Percentiles rank a stretch among this genome's conserved stretches.
phyloP scores from a whole-genome alignment of 108 stramenopile species.

The Nannochloropsis salina region DNA sequence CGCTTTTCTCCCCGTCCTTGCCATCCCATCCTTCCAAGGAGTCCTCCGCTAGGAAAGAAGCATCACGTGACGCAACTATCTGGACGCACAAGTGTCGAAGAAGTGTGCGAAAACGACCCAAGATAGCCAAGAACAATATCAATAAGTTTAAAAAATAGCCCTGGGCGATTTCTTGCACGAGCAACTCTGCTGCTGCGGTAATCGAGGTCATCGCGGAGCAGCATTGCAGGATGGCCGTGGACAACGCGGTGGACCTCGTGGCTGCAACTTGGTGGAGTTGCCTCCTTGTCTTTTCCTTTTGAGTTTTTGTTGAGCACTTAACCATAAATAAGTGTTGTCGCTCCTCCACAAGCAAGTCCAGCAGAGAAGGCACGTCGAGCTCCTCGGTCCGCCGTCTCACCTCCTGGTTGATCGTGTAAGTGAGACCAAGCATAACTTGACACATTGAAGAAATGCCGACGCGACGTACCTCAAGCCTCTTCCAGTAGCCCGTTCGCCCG shows the following conservation, averaged over 20 bases:
- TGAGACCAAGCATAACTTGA: no score
- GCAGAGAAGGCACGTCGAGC: neutral
- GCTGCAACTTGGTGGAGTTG: neutral
- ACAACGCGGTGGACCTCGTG: neutral
- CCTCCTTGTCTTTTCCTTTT: neutral
- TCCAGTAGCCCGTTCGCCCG: neutral
- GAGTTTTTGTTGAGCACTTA: neutral
- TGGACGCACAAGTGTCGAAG: neutral
- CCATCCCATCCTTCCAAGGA: neutral
- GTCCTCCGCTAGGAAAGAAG: neutral
- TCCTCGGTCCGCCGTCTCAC: conserved; percentile 1
- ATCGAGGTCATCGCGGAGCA: neutral
- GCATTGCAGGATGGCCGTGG: conserved; percentile 7
- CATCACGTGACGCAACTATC: neutral
- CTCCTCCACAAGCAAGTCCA: neutral
- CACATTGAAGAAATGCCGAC: neutral
- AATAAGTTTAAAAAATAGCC: neutral
- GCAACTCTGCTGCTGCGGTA: neutral
- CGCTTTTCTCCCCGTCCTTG: neutral
- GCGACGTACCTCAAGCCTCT: neutral
- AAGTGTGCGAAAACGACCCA: neutral
- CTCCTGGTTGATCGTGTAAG: neutral
- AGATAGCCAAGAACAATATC: neutral
- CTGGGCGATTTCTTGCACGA: neutral
- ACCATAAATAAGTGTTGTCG: neutral